Percentiles rank a stretch among this genome's conserved stretches.
These are phyloP conservation scores for Fusarium annulatum DNA, from an alignment of 2,329 filamentous ascomycete genomes.

Conservation along the genomic window DNA sequence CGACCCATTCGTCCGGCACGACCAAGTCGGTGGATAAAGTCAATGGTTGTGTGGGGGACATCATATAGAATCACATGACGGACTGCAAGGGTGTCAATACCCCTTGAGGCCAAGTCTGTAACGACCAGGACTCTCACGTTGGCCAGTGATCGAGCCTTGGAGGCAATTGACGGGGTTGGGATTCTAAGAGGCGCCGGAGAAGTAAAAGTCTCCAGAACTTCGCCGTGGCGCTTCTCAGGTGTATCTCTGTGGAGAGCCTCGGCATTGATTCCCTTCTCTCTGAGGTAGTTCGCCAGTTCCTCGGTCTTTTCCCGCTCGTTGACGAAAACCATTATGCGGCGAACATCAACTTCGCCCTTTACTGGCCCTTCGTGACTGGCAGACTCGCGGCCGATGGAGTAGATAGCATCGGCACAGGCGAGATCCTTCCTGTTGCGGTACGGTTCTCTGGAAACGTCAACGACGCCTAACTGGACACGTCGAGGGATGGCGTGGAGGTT, in stretches of 20 bases:
- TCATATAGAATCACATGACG: slow-evolving; percentile 94
- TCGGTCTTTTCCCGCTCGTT: slow-evolving; percentile 93
- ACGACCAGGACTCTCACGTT: slow-evolving; percentile 94
- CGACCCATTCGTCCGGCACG: slow-evolving; percentile 93
- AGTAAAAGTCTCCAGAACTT: slow-evolving; percentile 82
- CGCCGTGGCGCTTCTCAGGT: slow-evolving; percentile 78
- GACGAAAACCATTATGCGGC: slow-evolving; percentile 93
- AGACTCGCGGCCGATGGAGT: slow-evolving; percentile 86
- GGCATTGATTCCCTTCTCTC: slow-evolving; percentile 88
- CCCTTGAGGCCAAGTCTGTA: slow-evolving; percentile 90
- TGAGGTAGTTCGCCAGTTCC: slow-evolving; percentile 82
- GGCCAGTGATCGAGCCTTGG: slow-evolving; percentile 64
- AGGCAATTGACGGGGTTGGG: slow-evolving; percentile 44
- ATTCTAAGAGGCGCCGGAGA: slow-evolving; percentile 55
- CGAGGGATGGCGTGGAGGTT: slow-evolving; percentile 96
- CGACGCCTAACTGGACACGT: slow-evolving; percentile 90
- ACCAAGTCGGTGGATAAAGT: slow-evolving; percentile 96
- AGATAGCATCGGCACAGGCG: slow-evolving; percentile 94
- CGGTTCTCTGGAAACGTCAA: slow-evolving; percentile 91
- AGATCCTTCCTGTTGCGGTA: slow-evolving; percentile 93
- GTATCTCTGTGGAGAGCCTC: slow-evolving; percentile 87
- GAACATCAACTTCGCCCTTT: slow-evolving; percentile 72
- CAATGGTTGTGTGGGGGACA: slow-evolving; percentile 96
- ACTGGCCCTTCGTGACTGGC: slow-evolving; percentile 66
- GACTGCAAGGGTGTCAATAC: slow-evolving; percentile 93